A percentile compares a stretch with the other conserved stretches of the same genome.
phyloP scores from a whole-genome alignment of 352 stramenopile genomes.

The Pythium phragmitis region DNA sequence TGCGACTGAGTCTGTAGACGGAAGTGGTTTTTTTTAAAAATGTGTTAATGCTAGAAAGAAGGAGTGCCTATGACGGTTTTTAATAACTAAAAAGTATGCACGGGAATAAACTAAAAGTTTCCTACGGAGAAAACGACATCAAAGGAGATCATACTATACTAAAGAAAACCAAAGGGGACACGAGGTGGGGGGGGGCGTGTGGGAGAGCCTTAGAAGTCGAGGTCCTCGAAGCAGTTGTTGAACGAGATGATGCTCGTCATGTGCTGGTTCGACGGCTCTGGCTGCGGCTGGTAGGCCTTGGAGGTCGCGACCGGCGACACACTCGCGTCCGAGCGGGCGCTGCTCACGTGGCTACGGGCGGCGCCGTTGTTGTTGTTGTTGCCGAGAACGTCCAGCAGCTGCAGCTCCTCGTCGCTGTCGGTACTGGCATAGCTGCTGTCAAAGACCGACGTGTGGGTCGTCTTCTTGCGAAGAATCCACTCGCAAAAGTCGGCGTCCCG shows the following conservation, averaged over 20 bases:
- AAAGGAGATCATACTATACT: slow-evolving; percentile 6
- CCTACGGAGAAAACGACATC: not conserved
- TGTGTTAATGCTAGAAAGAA: not conserved
- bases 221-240: slow-evolving; percentile 48
- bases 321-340: slow-evolving; percentile 12
- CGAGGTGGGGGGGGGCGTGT: not conserved
- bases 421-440: slow-evolving; percentile 58
- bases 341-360: slow-evolving; percentile 3
- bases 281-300: slow-evolving; percentile 7
- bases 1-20: slow-evolving; percentile 35
- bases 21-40: not conserved
- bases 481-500: slow-evolving; percentile 63
- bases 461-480: slow-evolving; percentile 61
- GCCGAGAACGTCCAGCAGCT: slow-evolving; percentile 32
- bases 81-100: too few species aligned
- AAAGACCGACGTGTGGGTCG: slow-evolving; percentile 25
- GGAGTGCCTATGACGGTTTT: too few species aligned
- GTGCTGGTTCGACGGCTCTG: not conserved
- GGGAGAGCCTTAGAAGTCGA: slow-evolving; percentile 27
- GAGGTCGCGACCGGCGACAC: slow-evolving; percentile 20
- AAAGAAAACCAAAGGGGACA: not conserved
- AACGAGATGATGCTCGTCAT: slow-evolving; percentile 68
- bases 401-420: slow-evolving; percentile 73
- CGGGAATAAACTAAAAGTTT: too few species aligned
- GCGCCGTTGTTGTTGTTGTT: not conserved